Conservation (phyloP, 176 grass and related monocot species). For the Tillandsia leiboldiana region DNA sequence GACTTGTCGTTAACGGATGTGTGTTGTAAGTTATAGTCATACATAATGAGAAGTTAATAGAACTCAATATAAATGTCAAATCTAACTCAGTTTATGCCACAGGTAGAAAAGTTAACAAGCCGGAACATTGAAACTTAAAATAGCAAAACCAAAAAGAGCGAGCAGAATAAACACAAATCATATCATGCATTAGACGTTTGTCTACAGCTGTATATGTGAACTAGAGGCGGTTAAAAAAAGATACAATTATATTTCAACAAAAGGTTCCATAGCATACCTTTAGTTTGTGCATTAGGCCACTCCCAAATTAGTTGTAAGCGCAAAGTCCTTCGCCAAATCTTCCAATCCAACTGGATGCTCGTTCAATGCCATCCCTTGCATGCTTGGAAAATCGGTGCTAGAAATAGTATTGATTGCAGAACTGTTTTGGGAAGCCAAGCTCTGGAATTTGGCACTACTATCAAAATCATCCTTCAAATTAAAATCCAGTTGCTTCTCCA, state of each 20-base stretch:
- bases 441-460: slow-evolving; percentile 32
- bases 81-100: no score
- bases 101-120: no score
- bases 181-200: no score
- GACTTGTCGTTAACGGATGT: no score
- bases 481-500: slow-evolving; percentile 93
- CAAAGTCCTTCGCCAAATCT: slow-evolving; percentile 23
- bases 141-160: no score
- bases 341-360: slow-evolving; percentile 25
- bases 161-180: no score
- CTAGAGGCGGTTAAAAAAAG: background rate
- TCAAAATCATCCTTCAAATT: slow-evolving; percentile 25
- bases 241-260: background rate
- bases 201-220: background rate
- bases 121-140: no score
- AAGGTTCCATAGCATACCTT: slow-evolving; percentile 29
- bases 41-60: no score
- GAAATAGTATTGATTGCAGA: slow-evolving; percentile 21
- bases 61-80: no score
- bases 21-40: no score
- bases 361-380: slow-evolving; percentile 22
- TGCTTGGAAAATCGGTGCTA: slow-evolving; percentile 12
- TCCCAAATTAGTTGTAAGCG: slow-evolving; percentile 24
- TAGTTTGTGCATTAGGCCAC: slow-evolving; percentile 20
- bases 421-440: slow-evolving; percentile 26